These are phyloP conservation scores for Exsudoporus frostii DNA, from an alignment of 768 basidiomycete species.

Conservation along the genomic window DNA sequence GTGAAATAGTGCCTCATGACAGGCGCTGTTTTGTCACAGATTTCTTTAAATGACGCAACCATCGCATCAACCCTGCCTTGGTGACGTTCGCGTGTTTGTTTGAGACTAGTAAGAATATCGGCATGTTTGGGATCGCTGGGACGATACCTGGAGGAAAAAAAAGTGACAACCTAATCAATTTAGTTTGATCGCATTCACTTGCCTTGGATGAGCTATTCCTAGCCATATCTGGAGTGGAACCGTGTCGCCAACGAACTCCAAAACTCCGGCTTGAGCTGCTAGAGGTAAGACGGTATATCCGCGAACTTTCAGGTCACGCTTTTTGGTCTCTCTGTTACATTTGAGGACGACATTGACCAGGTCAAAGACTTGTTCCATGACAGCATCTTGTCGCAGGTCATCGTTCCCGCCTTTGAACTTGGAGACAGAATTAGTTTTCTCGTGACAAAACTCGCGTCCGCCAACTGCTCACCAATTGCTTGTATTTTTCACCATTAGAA, in stretches of 20 bases:
- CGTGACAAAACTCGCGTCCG: neutral
- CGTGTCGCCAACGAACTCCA: constrained; percentile 90
- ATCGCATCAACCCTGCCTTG: constrained; percentile 30
- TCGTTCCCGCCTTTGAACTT: constrained; percentile 93
- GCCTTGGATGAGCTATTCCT: constrained; percentile 57
- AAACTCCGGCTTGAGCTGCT: constrained; percentile 70
- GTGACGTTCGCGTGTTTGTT: constrained; percentile 31
- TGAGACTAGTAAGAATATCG: constrained; percentile 32
- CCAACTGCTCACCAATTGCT: constrained; percentile 65
- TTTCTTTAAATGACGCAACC: constrained; percentile 35
- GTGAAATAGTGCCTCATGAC: constrained; percentile 96
- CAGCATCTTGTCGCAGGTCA: constrained; percentile 94
- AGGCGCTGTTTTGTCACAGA: constrained; percentile 57
- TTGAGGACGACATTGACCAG: constrained; percentile 78
- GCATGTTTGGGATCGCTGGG: constrained; percentile 47
- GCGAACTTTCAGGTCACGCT: constrained; percentile 69
- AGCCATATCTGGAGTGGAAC: constrained; percentile 64
- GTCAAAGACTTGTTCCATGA: constrained; percentile 97
- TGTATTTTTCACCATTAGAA: constrained; percentile 60
- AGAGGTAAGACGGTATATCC: constrained; percentile 91
- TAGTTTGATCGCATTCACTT: constrained; percentile 15
- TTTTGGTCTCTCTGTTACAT: constrained; percentile 71
- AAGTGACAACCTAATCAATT: neutral
- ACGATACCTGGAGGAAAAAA: constrained; percentile 52
- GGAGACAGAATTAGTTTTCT: constrained; percentile 1